Base-by-base conservation (phyloP, 1,284 basidiomycete species). In the Melampsora abietis-canadensis region DNA sequence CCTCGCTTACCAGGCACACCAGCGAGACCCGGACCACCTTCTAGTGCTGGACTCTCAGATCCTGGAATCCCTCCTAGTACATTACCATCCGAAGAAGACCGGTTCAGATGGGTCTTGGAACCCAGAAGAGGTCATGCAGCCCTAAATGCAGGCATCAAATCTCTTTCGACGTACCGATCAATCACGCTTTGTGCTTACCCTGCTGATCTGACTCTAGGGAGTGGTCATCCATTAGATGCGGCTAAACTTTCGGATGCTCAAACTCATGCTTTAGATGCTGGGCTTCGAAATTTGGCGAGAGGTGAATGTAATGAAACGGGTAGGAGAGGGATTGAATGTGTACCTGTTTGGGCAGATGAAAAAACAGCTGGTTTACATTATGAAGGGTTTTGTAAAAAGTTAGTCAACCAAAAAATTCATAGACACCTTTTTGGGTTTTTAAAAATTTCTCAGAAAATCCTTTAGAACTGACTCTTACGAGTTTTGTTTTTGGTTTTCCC, bases 121-220 rank as follows among this genome's bases (percentile, higher is more conserved):
- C 87, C 89, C 3, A 86, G 94, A 47, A 89, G 93, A 75, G 95
- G 94, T 27, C 95, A 98, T 82, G 88, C 92, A 5, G 95, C 95
- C 8, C 92, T 98, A 90, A 90, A 95, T 78, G 91, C 90, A 65
- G 95, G 96, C 47, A 94, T 98, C 79, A 87, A 89, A 74, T 91
- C 89, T 4, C 87, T 98, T 60, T 87, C 89, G 14, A 84, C 87
- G 15, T 90, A 90, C 0, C 91, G 95, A 82, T 89, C 93, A 77
- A 92, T 98, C 84, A 83, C 96, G 77, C 88, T 97, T 79, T 87
- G 98, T 62, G 95, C 92, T 34, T 96, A 94, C 91, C 92, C 92
- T 0, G 95, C 94, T 51, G 93, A 97, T 78, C 86, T 98, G 76
- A 82, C 86, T 63, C 82, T 84, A 15, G 80, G 84, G 12, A 27